Base-by-base conservation (phyloP, 495 filamentous ascomycete genomes). In the Aspergillus leporis region DNA sequence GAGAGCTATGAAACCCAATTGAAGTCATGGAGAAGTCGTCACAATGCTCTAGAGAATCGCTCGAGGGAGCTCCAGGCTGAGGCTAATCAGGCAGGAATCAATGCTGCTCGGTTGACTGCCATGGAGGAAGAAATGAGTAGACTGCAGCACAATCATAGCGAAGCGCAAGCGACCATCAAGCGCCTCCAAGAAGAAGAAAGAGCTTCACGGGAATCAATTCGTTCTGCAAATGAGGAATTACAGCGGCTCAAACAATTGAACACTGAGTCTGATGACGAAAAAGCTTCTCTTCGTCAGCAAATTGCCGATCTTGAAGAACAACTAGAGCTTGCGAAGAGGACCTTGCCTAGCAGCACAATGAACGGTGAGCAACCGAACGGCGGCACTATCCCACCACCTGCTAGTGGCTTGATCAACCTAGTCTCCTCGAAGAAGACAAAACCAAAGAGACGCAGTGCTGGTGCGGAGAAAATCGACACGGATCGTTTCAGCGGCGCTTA, bases 381-480 rank as follows among this genome's bases (percentile, higher is more conserved):
- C 41, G 75, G 71, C 58, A 66, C 71, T 50, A 60, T 73, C 12
- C 79, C 82, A 55, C 69, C 81, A 22, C 83, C 87, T 57, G 77
- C 84, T 3, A 88, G 80, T 56, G 91, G 92, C 53, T 82, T 99
- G 54, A 97, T 99, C 79, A 98, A 98, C 69, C 79, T 99, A 48
- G 94, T 99, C 16, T 91, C 93, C 13, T 90, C 91, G 21, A 99
- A 98, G 84, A 97, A 96, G 79, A 92, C 93, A 34, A 97, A 96
- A 79, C 93, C 94, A 9, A 97, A 98, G 80, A 78, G 94, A 68
- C 84, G 95, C 49, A 98, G 94, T 73, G 94, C 91, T 51, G 94
- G 94, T 32, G 87, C 89, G n/a, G 93, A 96, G 69, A 86, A 82
- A 61, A 85, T 88, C 65, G 86, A 91, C 14, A 80, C 87, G 60